Base-by-base conservation (phyloP, 306 rosid genomes). In the Comarum palustre region DNA sequence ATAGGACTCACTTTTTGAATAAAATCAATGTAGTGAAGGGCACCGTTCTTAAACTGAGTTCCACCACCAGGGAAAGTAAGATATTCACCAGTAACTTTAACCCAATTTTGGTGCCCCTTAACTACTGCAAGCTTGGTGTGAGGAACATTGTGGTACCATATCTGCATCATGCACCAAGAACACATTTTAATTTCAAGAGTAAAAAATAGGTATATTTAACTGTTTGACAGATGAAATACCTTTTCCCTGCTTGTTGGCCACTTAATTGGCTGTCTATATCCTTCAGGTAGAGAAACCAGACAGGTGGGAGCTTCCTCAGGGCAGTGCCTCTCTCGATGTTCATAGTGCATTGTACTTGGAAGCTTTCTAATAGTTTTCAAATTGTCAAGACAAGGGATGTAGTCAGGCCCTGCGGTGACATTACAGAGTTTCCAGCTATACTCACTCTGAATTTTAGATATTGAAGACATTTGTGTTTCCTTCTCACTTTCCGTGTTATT, bases 81-180 rank as follows among this genome's bases (percentile, higher is more conserved):
- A 75, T 83, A 92, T 76, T 88, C 84, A 34, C 97, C 96, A 1
- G 84, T 70, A 66, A 85, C 87, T 88, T 90, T 92, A 79, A 92
- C 93, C 97, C 97, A 92, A 77, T 92, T 92, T 82, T 92, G 97
- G 81, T 90, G 96, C 66, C 96, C 96, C 86, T 92, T 92, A 74
- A 73, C 59, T 77, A 73, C 86, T 36, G 86, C 97, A 66, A 92
- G 97, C 83, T 80, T 88, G 62, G 86, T 88, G 77, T 90, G 89
- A 24, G 97, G 97, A 19, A 89, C 84, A 70, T 92, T 92, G 50
- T 63, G 51, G 82, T 84, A 92, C 97, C 96, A 92, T 75, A 92
- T 86, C 96, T 92, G 90, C 84, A 82, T 47, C 29, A 77, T 43
- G 72, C 77, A 84, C 68, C 77, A 68, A 76, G 64, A 81, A 42